A percentile compares a stretch with the other conserved stretches of the same genome.
Conservation (phyloP, 139 green algal genomes). For the Coccomyxa sp. region DNA sequence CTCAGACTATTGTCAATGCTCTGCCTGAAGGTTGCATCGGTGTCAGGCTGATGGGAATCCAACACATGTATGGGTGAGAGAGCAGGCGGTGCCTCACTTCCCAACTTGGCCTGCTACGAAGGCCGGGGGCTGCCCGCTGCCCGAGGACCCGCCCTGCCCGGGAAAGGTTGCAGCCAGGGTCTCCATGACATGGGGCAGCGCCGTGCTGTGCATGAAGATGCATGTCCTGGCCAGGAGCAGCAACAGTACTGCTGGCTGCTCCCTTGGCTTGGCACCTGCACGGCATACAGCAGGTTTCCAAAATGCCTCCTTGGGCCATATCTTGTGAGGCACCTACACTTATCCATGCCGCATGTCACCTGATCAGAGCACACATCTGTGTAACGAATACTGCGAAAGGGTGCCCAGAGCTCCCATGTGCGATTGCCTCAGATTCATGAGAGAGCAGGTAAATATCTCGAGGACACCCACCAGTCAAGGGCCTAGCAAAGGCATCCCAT, state of each 20-base stretch:
- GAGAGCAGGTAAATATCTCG: too few species aligned
- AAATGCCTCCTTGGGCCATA: not conserved
- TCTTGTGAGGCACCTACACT: not conserved
- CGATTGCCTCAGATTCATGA: too few species aligned
- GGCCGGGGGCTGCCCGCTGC: conserved; percentile 48
- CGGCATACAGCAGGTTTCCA: too few species aligned
- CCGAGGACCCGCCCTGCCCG: conserved; percentile 19
- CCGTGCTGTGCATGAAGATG: conserved; percentile 50
- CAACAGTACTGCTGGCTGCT: conserved; percentile 40
- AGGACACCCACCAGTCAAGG: too few species aligned
- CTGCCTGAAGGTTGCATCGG: too few species aligned
- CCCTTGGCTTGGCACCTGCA: not conserved
- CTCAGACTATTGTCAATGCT: too few species aligned
- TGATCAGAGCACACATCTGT: not conserved
- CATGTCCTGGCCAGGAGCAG: conserved; percentile 69
- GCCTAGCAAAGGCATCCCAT: not conserved
- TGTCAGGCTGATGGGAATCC: too few species aligned
- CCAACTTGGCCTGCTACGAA: conserved; percentile 56
- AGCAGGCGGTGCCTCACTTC: conserved; percentile 3
- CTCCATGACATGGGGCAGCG: conserved; percentile 59
- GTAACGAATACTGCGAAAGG: too few species aligned
- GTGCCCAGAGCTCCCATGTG: too few species aligned
- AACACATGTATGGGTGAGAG: too few species aligned
- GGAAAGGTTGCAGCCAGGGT: conserved; percentile 49
- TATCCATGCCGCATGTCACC: not conserved